Evolutionary conservation across 805 yeast genomes (phyloP), one percentile per base, ranked within the genome.

Genomic region (Metschnikowia shivogae): DNA sequence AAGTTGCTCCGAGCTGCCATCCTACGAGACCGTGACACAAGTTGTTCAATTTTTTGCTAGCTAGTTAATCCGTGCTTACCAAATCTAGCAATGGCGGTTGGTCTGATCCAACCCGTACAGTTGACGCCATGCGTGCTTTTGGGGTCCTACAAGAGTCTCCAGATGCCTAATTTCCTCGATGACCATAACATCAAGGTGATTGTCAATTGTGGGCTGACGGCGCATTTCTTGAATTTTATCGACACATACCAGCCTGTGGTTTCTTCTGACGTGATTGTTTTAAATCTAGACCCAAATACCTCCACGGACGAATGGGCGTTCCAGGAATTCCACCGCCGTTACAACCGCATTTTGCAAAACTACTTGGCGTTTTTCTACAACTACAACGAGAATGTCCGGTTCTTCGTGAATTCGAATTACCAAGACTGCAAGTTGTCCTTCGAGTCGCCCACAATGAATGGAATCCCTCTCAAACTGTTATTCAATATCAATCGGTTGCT

Each of bases 121-220:
- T 39, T 53, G 42, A 54, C 55, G 7, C 56, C 56, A 8, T 46
- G 48, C 14, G 55, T 50, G 20, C 42, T 31, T 35, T 34, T 53
- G 26, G 51, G 52, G 12, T 42, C 49, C n/a, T 53, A 39, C 26
- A 27, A 27, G 17, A 39, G 48, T 6, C 36, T 48, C 36, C 47
- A 40, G 12, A 43, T 43, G 32, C 42, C 33, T 29, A 35, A 47
- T 8, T 56, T 58, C 43, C 44, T 65, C 22, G 46, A 48, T 12
- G 35, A 47, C 26, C 48, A 52, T 37, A 65, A 67, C 39, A 61
- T 68, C 38, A 67, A 70, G 50, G 64, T 70, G 12, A 57, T 70
- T 27, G 63, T 70, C 39, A 70, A 70, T 53, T 70, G 74, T 46
- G 64, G 66, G 3, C 50, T 63, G 13, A 68, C 74, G 1, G 47